Evolutionary conservation across 805 yeast species (phyloP).

Genomic region (Saccharomycopsis sp.): DNA sequence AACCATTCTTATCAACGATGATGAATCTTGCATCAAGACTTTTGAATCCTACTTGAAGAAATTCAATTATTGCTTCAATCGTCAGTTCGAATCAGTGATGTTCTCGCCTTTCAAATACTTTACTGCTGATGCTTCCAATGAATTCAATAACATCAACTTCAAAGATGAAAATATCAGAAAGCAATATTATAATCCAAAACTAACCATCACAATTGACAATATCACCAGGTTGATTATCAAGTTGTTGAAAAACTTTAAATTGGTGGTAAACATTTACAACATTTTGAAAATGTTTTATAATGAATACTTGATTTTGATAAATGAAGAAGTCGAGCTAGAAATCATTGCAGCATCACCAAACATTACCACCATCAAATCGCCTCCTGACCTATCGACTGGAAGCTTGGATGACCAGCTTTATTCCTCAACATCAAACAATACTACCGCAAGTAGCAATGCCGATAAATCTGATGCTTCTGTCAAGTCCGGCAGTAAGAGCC

Average conservation of each 20-base stretch:
- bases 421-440: not conserved
- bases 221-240: conserved; percentile 10
- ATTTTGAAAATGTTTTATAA: conserved; percentile 19
- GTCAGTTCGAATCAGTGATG: conserved; percentile 15
- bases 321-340: conserved; percentile 20
- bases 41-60: conserved; percentile 18
- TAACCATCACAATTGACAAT: conserved; percentile 13
- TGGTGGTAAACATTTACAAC: conserved; percentile 20
- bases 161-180: too few relatives aligned
- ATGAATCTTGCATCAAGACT: conserved; percentile 14
- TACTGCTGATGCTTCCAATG: not conserved
- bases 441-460: not conserved
- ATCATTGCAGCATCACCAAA: too few relatives aligned
- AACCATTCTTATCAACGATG: conserved; percentile 17
- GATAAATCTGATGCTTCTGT: not conserved
- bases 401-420: not conserved
- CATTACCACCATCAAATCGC: too few relatives aligned
- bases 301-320: conserved; percentile 19
- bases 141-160: not conserved
- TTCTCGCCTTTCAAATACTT: conserved; percentile 15
- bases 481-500: not conserved
- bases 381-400: not conserved
- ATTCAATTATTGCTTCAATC: conserved; percentile 18
- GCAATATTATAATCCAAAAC: too few relatives aligned
- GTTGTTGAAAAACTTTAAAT: conserved; percentile 17